Conservation (phyloP, 2,329 filamentous ascomycete species). For the Beauveria scarabaeidicola region DNA sequence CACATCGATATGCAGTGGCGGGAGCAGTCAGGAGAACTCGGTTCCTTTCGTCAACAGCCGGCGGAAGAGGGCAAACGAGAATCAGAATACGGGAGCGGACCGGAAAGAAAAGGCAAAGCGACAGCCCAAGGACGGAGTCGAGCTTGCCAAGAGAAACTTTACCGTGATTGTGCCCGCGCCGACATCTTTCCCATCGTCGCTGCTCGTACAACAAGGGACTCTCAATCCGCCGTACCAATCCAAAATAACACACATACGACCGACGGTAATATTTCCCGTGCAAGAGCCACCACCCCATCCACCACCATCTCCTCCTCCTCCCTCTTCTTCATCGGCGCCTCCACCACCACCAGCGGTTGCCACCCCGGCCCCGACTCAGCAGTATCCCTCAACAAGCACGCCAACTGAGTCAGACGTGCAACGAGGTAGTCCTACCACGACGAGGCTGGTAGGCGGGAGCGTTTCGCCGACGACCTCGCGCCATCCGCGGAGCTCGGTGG, state of each 20-base stretch:
- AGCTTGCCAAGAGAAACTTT: slow-evolving; percentile 18
- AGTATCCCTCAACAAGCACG: background rate
- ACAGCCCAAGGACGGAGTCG: background rate
- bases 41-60: background rate
- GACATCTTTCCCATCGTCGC: slow-evolving; percentile 21
- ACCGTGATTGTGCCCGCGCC: slow-evolving; percentile 24
- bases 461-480: background rate
- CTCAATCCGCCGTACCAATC: background rate
- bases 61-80: background rate
- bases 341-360: background rate
- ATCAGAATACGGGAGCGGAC: background rate
- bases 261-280: background rate
- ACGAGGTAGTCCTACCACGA: background rate
- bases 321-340: background rate
- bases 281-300: background rate
- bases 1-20: slow-evolving; percentile 26
- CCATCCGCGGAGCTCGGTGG: background rate
- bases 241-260: background rate
- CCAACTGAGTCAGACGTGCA: background rate
- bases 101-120: background rate
- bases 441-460: background rate
- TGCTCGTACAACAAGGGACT: background rate
- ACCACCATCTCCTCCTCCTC: background rate
- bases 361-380: background rate
- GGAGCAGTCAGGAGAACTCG: background rate